A percentile compares a stretch with the other conserved stretches of the same genome.
Evolutionary conservation across 306 rosid species (phyloP).

Genomic region (Ormosia semicastrata): DNA sequence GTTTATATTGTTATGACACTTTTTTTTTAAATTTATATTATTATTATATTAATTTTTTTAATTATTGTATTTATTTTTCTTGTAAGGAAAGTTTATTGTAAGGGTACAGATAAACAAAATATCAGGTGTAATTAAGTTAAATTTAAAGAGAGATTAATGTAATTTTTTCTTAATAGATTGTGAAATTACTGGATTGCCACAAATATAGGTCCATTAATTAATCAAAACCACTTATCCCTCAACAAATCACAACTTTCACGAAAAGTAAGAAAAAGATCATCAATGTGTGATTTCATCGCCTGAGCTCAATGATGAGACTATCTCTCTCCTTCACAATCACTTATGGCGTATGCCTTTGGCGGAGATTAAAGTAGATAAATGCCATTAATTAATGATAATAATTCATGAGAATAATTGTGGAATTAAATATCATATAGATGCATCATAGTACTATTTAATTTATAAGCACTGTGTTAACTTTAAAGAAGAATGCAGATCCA

Average conservation of each 20-base stretch:
- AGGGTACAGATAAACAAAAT: no score
- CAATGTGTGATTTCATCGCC: slow-evolving; percentile 2
- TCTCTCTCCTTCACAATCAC: neutral
- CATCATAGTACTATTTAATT: neutral
- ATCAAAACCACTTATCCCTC: neutral
- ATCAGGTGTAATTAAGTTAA: no score
- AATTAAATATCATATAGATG: neutral
- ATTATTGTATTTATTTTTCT: no score
- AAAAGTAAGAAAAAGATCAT: neutral
- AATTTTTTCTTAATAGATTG: neutral
- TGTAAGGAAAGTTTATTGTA: no score
- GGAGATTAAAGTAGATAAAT: neutral
- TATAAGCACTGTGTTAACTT: neutral
- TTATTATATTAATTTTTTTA: no score
- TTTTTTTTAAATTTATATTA: no score
- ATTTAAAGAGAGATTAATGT: no score
- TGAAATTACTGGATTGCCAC: slow-evolving; percentile 2
- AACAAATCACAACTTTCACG: neutral
- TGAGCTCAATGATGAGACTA: slow-evolving; percentile 6
- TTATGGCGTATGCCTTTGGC: neutral
- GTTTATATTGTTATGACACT: no score
- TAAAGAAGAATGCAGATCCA: no score
- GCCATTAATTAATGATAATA: neutral
- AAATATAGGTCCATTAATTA: neutral
- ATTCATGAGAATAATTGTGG: neutral